These are phyloP conservation scores for Lepiota venenata DNA, from an alignment of 768 basidiomycete genomes.

Conservation along the genomic window DNA sequence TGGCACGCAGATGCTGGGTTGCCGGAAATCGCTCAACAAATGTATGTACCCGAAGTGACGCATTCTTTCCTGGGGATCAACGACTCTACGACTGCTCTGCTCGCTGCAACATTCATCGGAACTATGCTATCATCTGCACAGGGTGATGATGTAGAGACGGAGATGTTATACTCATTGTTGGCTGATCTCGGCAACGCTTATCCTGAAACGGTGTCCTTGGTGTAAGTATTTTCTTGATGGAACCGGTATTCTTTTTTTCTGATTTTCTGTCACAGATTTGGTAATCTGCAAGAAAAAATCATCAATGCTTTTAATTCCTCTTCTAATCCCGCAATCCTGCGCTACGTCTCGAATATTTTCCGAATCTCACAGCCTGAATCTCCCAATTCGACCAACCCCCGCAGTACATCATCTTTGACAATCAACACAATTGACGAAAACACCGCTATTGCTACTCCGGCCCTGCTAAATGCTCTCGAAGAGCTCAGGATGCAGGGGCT, in stretches of 20 bases:
- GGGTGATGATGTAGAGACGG: constrained; percentile 77
- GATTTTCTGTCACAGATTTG: constrained; percentile 50
- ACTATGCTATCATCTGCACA: constrained; percentile 75
- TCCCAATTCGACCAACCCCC: constrained; percentile 25
- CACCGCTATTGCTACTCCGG: constrained; percentile 40
- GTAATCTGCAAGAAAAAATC: constrained; percentile 71
- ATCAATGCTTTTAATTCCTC: constrained; percentile 69
- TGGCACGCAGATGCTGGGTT: constrained; percentile 37
- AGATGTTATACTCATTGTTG: constrained; percentile 75
- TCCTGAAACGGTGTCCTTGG: constrained; percentile 70
- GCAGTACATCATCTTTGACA: constrained; percentile 55
- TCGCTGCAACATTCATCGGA: constrained; percentile 71
- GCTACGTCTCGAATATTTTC: constrained; percentile 73
- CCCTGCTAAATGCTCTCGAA: constrained; percentile 61
- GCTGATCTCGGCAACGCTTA: constrained; percentile 64
- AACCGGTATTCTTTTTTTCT: constrained; percentile 11
- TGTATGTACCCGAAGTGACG: constrained; percentile 49
- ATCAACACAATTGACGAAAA: constrained; percentile 62
- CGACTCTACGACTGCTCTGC: constrained; percentile 63
- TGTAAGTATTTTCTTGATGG: constrained; percentile 45
- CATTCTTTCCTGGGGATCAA: constrained; percentile 56
- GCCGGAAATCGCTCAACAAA: constrained; percentile 36
- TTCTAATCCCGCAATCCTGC: constrained; percentile 68
- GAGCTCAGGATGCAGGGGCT: constrained; percentile 74
- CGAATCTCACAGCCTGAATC: constrained; percentile 60